These are phyloP conservation scores for Fusarium sp. DNA, from an alignment of 2,329 filamentous ascomycete genomes.

Conservation along the genomic window DNA sequence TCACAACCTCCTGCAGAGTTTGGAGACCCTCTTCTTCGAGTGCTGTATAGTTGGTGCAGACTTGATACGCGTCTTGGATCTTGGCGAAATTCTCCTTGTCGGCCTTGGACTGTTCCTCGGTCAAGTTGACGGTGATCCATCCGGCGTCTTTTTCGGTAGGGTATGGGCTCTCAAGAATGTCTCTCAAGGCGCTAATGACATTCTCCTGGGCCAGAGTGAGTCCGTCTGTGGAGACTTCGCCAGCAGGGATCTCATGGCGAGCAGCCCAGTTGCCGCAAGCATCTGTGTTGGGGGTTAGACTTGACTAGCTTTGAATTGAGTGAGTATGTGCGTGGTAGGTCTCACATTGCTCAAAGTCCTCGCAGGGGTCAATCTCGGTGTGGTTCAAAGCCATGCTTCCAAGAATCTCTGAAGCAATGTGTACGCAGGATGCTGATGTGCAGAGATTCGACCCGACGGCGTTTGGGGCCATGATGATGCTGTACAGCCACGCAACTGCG, in stretches of 20 bases:
- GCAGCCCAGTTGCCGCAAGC: conserved; percentile 74
- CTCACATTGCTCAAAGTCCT: conserved; percentile 69
- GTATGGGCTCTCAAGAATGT: conserved; percentile 56
- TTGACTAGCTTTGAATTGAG: no score
- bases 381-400: conserved; percentile 55
- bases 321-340: no score
- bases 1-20: conserved; percentile 65
- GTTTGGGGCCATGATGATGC: not conserved
- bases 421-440: conserved; percentile 44
- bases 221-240: conserved; percentile 53
- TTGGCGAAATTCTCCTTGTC: conserved; percentile 72
- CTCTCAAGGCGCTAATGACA: conserved; percentile 32
- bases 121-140: conserved; percentile 24
- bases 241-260: conserved; percentile 70
- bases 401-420: conserved; percentile 46
- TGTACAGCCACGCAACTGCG: not conserved
- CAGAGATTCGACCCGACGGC: not conserved
- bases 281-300: not conserved
- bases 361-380: conserved; percentile 71
- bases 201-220: not conserved
- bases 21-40: conserved; percentile 64
- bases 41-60: conserved; percentile 70
- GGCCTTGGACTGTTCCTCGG: conserved; percentile 49
- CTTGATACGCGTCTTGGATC: conserved; percentile 69
- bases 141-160: conserved; percentile 59